Conservation (phyloP, 768 basidiomycete species). For the Auricularia cornea region DNA sequence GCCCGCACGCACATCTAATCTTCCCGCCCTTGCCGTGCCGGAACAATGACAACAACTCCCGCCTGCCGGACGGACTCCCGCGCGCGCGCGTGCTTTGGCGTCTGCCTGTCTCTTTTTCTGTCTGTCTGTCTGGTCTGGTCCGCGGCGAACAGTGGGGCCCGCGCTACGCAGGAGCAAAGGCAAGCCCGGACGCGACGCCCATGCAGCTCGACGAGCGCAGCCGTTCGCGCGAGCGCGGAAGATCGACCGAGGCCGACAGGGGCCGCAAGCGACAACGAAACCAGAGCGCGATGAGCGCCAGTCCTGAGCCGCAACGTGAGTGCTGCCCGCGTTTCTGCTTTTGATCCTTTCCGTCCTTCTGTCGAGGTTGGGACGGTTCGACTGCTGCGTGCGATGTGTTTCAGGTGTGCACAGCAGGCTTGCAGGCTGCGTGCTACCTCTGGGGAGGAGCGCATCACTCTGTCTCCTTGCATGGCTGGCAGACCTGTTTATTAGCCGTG, state of each 20-base stretch:
- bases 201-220: not conserved
- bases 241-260: not conserved
- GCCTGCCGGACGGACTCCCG: too few species aligned
- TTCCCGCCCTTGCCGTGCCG: not conserved
- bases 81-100: too few species aligned
- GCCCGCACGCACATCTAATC: not conserved
- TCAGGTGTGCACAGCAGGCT: too few species aligned
- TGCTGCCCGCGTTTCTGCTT: too few species aligned
- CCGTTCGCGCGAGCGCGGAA: not conserved
- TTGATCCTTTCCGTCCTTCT: not conserved
- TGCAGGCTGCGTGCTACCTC: too few species aligned
- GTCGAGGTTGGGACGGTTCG: not conserved
- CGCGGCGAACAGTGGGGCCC: not conserved
- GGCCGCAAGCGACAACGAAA: not conserved
- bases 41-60: too few species aligned
- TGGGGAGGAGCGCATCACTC: too few species aligned
- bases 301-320: not conserved
- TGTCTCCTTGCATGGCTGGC: too few species aligned
- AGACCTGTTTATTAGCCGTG: too few species aligned
- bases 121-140: not conserved
- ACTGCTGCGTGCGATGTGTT: too few species aligned
- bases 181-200: slow-evolving; percentile 1
- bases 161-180: not conserved
- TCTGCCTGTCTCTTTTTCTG: not conserved
- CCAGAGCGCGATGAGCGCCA: not conserved